Conservation (phyloP, 495 filamentous ascomycete genomes). For the Zalerion maritima region DNA sequence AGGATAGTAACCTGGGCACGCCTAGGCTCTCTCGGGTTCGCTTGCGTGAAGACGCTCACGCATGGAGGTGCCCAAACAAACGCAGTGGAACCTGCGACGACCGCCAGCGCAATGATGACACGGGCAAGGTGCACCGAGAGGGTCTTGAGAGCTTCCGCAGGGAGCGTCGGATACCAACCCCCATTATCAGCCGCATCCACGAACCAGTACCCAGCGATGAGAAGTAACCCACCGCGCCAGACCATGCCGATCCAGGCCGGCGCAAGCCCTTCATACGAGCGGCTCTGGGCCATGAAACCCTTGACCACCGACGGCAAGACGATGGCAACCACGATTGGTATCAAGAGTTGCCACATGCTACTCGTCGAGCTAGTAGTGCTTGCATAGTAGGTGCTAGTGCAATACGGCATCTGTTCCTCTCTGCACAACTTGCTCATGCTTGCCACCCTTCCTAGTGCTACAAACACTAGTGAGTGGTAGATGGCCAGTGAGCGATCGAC, state of each 20-base stretch:
- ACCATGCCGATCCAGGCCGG: slow-evolving; percentile 68
- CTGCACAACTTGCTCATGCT: slow-evolving; percentile 88
- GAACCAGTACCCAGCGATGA: slow-evolving; percentile 73
- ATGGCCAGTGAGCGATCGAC: slow-evolving; percentile 56
- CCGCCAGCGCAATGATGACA: slow-evolving; percentile 56
- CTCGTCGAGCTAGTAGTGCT: slow-evolving; percentile 86
- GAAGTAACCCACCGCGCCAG: slow-evolving; percentile 59
- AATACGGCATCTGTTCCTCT: slow-evolving; percentile 97
- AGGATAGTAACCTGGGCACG: slow-evolving; percentile 57
- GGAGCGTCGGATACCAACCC: slow-evolving; percentile 55
- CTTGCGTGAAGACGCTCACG: slow-evolving; percentile 39
- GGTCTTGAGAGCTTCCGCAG: slow-evolving; percentile 50
- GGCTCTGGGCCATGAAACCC: slow-evolving; percentile 57
- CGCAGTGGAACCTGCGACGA: slow-evolving; percentile 49
- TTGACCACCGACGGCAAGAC: slow-evolving; percentile 66
- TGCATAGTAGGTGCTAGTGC: slow-evolving; percentile 88
- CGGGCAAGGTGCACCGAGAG: slow-evolving; percentile 63
- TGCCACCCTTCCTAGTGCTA: slow-evolving; percentile 63
- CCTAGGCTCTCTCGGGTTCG: slow-evolving; percentile 19
- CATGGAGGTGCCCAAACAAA: slow-evolving; percentile 66
- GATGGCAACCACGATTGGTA: slow-evolving; percentile 61
- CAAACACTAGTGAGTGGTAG: slow-evolving; percentile 73
- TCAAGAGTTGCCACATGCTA: slow-evolving; percentile 72
- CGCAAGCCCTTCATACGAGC: slow-evolving; percentile 75
- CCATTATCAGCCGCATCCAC: slow-evolving; percentile 85